Percentiles rank a stretch among this genome's conserved stretches.
Evolutionary conservation across 225 moss, liverwort and hornwort species (phyloP).

Genomic region (Marchantia paleacea): DNA sequence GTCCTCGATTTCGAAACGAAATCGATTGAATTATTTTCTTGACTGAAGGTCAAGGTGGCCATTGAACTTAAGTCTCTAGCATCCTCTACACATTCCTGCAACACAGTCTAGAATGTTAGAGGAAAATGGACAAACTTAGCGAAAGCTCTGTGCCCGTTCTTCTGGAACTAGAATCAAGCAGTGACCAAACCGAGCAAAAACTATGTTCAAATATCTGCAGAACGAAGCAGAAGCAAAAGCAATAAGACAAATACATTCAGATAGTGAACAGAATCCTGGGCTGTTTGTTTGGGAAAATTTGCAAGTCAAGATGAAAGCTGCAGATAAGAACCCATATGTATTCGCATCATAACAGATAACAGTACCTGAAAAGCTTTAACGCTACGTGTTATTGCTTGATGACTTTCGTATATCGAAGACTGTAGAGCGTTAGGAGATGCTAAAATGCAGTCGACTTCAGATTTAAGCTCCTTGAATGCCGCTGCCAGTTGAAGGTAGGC

Average conservation of each 20-base stretch:
- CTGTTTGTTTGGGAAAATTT: not conserved
- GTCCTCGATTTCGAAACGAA: not conserved
- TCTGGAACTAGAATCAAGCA: no score
- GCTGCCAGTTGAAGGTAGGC: conserved; percentile 42
- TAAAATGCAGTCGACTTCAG: conserved; percentile 58
- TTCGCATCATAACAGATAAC: not conserved
- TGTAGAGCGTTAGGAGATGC: conserved; percentile 42
- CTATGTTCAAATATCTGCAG: no score
- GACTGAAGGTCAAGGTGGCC: not conserved
- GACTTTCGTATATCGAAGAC: conserved; percentile 46
- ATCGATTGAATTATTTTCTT: not conserved
- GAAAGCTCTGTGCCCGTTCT: no score
- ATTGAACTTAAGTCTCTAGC: conserved; percentile 25
- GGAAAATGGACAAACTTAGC: not conserved
- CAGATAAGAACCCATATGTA: not conserved
- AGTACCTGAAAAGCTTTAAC: conserved; percentile 60
- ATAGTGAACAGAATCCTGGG: not conserved
- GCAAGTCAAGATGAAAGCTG: no score
- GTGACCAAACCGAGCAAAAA: no score
- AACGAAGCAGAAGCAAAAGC: no score
- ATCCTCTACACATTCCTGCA: conserved; percentile 34
- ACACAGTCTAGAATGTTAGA: not conserved
- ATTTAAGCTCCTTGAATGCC: conserved; percentile 52
- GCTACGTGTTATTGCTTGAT: conserved; percentile 43
- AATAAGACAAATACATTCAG: no score